A percentile compares a stretch with the other conserved stretches of the same genome.
Evolutionary conservation across 306 rosid species (phyloP).

Genomic region (Trichosanthes truncata): DNA sequence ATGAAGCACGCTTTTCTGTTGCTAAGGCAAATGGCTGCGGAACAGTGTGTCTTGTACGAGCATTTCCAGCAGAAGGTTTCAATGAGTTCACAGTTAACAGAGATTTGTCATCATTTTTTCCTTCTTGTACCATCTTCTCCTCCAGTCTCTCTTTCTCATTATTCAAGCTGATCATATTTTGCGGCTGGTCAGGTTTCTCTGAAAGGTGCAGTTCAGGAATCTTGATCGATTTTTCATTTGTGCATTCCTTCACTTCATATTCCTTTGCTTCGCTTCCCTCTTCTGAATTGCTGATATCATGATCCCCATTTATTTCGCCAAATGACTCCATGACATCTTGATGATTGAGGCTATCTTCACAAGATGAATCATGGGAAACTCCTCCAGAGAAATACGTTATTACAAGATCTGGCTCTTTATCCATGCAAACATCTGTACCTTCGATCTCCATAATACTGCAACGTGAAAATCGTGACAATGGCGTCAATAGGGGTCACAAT

Average conservation of each 20-base stretch:
- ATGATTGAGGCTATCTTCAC: conserved; percentile 29
- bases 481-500: not conserved
- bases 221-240: conserved; percentile 59
- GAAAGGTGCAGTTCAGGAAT: conserved; percentile 19
- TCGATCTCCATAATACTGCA: conserved; percentile 65
- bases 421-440: conserved; percentile 74
- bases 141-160: conserved; percentile 21
- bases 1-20: conserved; percentile 85
- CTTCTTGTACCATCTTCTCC: conserved; percentile 32
- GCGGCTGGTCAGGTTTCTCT: conserved; percentile 29
- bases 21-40: conserved; percentile 95
- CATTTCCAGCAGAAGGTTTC: conserved; percentile 43
- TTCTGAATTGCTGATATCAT: conserved; percentile 53
- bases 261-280: conserved; percentile 68
- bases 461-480: conserved; percentile 14
- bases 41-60: conserved; percentile 57
- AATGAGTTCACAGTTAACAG: conserved; percentile 32
- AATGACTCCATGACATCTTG: conserved; percentile 42
- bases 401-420: conserved; percentile 76
- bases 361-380: conserved; percentile 37
- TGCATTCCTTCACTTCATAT: conserved; percentile 94
- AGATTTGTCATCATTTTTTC: conserved; percentile 36
- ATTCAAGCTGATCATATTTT: conserved; percentile 20
- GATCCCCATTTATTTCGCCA: conserved; percentile 48
- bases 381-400: conserved; percentile 48